Percentiles rank a stretch among this genome's conserved stretches.
Evolutionary conservation across 345 rosid genomes (phyloP).

Genomic region (Carallia pectinifolia): DNA sequence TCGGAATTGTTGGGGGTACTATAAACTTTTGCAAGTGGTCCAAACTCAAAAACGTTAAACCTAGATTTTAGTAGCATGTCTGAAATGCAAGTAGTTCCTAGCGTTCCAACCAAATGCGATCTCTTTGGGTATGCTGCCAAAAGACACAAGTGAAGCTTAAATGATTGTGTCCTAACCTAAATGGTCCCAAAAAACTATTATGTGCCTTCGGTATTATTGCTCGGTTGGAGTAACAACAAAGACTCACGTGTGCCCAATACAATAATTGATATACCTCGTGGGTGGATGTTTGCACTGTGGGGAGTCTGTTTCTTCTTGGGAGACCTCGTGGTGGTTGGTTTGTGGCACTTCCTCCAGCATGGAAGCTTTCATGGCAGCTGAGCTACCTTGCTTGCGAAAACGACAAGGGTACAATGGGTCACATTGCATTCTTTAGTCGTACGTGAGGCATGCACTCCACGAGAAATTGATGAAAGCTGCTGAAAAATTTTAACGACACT

Average conservation of each 20-base stretch:
- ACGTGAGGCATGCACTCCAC: no score
- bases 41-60: no score
- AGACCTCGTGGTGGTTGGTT: not conserved
- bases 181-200: not conserved
- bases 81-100: no score
- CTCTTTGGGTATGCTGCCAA: not conserved
- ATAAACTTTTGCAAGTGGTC: no score
- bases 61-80: no score
- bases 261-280: not conserved
- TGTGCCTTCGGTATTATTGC: not conserved
- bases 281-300: not conserved
- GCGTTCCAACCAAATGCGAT: not conserved
- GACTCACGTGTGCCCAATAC: no score
- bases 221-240: not conserved
- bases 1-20: no score
- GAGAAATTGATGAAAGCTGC: no score
- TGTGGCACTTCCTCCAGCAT: conserved; percentile 2
- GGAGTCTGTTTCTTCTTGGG: not conserved
- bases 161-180: not conserved
- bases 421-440: no score
- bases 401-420: no score
- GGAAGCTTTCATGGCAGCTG: not conserved
- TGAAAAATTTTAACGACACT: no score
- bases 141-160: no score
- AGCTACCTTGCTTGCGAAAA: not conserved